Evolutionary conservation across 208 protist species (phyloP).

Genomic region (Borovskyia barvae): DNA sequence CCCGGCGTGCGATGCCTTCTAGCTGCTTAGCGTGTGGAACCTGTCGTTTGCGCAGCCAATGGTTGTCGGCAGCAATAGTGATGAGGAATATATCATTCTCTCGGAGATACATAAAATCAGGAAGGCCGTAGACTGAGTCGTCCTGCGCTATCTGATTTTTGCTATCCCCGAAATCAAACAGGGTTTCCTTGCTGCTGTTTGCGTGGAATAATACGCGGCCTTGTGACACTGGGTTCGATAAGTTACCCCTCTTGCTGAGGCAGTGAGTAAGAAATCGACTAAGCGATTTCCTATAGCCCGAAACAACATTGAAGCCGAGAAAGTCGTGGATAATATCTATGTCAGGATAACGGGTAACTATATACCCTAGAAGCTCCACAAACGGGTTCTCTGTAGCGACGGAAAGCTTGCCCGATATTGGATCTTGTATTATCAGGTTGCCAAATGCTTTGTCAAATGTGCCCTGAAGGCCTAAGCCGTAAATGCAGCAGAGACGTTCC

Average conservation of each 20-base stretch:
- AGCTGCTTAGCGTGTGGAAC: conserved; percentile 79
- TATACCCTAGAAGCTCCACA: conserved; percentile 45
- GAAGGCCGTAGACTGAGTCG: conserved; percentile 67
- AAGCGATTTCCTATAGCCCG: conserved; percentile 67
- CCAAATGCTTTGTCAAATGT: conserved; percentile 80
- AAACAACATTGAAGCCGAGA: conserved; percentile 68
- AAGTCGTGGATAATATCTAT: conserved; percentile 84
- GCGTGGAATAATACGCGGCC: conserved; percentile 44
- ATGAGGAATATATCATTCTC: conserved; percentile 72
- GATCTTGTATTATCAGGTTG: conserved; percentile 72
- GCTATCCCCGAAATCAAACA: conserved; percentile 82
- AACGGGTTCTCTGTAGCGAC: conserved; percentile 67
- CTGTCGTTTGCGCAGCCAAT: conserved; percentile 81
- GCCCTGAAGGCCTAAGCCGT: conserved; percentile 67
- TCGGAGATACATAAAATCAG: conserved; percentile 78
- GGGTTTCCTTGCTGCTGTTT: conserved; percentile 35
- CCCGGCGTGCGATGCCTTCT: conserved; percentile 78
- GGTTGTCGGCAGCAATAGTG: conserved; percentile 79
- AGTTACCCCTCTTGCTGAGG: conserved; percentile 22
- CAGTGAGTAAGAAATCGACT: conserved; percentile 46
- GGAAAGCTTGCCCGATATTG: conserved; percentile 33
- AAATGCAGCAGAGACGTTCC: conserved; percentile 81
- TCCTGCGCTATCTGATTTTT: conserved; percentile 41
- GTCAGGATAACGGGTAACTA: conserved; percentile 59
- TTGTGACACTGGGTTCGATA: conserved; percentile 6